phyloP scores from a whole-genome alignment of 768 basidiomycete genomes.

The Aureoboletus auriporus region DNA sequence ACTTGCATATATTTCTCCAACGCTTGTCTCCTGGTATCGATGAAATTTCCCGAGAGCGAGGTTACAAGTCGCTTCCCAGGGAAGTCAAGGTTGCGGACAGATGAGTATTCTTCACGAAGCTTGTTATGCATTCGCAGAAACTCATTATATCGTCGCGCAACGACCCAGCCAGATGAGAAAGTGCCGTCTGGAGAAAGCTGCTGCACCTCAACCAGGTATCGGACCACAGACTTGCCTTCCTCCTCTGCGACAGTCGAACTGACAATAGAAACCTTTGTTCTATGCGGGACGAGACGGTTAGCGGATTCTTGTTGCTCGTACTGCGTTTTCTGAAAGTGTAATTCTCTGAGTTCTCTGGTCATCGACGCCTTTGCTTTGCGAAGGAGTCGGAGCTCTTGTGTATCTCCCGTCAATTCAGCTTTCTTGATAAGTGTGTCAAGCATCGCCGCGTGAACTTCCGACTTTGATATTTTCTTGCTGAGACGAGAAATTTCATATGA shows the following conservation, averaged over 20 bases:
- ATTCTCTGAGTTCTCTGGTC: constrained; percentile 75
- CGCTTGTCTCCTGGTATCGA: constrained; percentile 73
- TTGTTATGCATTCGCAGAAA: constrained; percentile 88
- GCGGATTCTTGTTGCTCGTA: constrained; percentile 94
- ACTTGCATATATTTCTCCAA: constrained; percentile 93
- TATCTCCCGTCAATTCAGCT: constrained; percentile 90
- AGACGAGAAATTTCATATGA: constrained; percentile 83
- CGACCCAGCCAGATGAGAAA: constrained; percentile 86
- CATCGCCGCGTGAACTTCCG: constrained; percentile 78
- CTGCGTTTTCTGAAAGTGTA: constrained; percentile 86
- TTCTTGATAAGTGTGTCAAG: constrained; percentile 88
- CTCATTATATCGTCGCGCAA: constrained; percentile 92
- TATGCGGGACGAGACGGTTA: constrained; percentile 77
- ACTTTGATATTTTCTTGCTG: constrained; percentile 65
- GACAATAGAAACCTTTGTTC: constrained; percentile 82
- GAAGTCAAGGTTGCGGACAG: constrained; percentile 75
- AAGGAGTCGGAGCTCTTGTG: constrained; percentile 79
- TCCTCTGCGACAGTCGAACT: constrained; percentile 81
- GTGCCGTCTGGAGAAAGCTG: constrained; percentile 78
- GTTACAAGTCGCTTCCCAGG: constrained; percentile 92
- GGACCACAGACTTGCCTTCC: constrained; percentile 84
- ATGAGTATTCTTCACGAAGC: constrained; percentile 67
- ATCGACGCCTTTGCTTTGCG: constrained; percentile 79
- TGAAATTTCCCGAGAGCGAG: constrained; percentile 80
- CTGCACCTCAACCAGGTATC: constrained; percentile 90